phyloP scores from a whole-genome alignment of 1,139 yeast genomes.

The Hemisphaericaspora xylanilytica region DNA sequence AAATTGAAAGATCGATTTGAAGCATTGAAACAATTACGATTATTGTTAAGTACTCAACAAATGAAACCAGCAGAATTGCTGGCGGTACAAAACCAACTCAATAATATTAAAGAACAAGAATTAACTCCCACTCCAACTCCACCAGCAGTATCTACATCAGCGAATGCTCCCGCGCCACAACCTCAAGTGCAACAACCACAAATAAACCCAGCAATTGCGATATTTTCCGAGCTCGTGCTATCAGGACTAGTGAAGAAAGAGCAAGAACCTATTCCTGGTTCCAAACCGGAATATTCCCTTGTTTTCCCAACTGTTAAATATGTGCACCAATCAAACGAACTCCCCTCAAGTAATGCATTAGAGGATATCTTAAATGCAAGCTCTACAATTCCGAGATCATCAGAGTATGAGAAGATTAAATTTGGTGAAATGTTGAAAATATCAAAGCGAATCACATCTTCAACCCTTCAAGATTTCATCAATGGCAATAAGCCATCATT shows the following conservation, averaged over 20 bases:
- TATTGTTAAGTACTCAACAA: conserved; percentile 34
- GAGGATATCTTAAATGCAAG: conserved; percentile 31
- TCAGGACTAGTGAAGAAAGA: conserved; percentile 41
- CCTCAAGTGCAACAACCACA: conserved; percentile 7
- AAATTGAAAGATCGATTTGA: conserved; percentile 36
- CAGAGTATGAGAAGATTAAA: conserved; percentile 33
- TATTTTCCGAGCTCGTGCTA: conserved; percentile 34
- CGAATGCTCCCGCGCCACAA: conserved; percentile 13
- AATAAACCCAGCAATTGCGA: conserved; percentile 13
- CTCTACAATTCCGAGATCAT: conserved; percentile 19
- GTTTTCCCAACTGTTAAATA: conserved; percentile 38
- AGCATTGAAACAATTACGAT: conserved; percentile 45
- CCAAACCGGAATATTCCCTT: conserved; percentile 37
- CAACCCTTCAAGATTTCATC: conserved; percentile 37
- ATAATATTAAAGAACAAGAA: conserved; percentile 33
- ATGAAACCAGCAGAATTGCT: conserved; percentile 43
- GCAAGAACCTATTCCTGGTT: conserved; percentile 45
- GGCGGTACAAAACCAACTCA: conserved; percentile 38
- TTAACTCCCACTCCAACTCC: conserved; percentile 16
- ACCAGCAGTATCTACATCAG: conserved; percentile 6
- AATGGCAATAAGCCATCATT: conserved; percentile 30
- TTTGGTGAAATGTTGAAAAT: conserved; percentile 29
- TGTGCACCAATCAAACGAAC: conserved; percentile 6
- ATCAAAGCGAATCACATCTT: conserved; percentile 19
- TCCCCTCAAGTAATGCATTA: conserved; percentile 24